Conservation (phyloP, 371 early-diverging fungal genomes). For the Rhizopus stolonifer region DNA sequence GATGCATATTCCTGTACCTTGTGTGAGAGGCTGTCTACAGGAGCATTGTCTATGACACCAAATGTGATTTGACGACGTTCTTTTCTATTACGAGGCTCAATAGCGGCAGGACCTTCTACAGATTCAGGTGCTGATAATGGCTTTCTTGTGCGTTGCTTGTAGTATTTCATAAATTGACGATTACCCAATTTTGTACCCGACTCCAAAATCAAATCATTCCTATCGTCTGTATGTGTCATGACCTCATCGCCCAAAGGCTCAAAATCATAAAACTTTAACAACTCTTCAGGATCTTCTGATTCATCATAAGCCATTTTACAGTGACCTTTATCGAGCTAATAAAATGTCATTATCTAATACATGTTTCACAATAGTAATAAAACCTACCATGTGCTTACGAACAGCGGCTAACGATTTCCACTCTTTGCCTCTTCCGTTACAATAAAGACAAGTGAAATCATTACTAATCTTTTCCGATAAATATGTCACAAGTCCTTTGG, state of each 20-base stretch:
- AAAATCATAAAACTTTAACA: slow-evolving; percentile 78
- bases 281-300: slow-evolving; percentile 83
- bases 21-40: background rate
- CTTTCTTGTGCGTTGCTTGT: slow-evolving; percentile 63
- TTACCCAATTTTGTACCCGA: slow-evolving; percentile 82
- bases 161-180: slow-evolving; percentile 74
- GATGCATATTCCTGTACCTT: slow-evolving; percentile 10
- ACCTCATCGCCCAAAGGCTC: slow-evolving; percentile 15
- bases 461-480: slow-evolving; percentile 91
- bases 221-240: slow-evolving; percentile 4
- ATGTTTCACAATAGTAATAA: too few relatives aligned
- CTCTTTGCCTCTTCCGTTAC: slow-evolving; percentile 89
- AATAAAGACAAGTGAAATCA: slow-evolving; percentile 90
- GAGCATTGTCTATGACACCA: slow-evolving; percentile 15
- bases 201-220: slow-evolving; percentile 75
- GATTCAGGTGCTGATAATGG: slow-evolving; percentile 4
- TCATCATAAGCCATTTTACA: slow-evolving; percentile 92
- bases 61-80: slow-evolving; percentile 22
- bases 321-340: slow-evolving; percentile 86
- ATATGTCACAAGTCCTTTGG: slow-evolving; percentile 84
- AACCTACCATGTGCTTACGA: slow-evolving; percentile 86
- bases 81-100: slow-evolving; percentile 25
- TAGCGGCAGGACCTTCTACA: slow-evolving; percentile 1
- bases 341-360: too few relatives aligned
- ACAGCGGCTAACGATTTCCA: slow-evolving; percentile 86